Percentiles rank a stretch among this genome's conserved stretches.
Evolutionary conservation across 768 basidiomycete genomes (phyloP).

Genomic region (Pisolithus microcarpus): DNA sequence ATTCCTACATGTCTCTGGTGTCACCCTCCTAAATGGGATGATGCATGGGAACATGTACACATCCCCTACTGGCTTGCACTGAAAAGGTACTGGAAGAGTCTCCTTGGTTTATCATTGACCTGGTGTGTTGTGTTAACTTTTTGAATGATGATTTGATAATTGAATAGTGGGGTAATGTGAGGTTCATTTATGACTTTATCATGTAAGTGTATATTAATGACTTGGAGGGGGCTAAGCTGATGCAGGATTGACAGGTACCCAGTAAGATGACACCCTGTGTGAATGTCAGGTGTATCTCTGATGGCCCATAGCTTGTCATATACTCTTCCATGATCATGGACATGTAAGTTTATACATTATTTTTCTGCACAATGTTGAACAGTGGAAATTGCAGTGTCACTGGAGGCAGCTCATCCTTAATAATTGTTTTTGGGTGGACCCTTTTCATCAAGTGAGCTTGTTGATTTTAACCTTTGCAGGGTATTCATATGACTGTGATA

Average conservation of each 20-base stretch:
- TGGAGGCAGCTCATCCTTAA: slow-evolving; percentile 42
- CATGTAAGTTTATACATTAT: slow-evolving; percentile 32
- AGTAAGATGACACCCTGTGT: slow-evolving; percentile 33
- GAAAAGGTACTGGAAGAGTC: slow-evolving; percentile 64
- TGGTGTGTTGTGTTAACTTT: slow-evolving; percentile 42
- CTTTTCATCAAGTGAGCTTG: slow-evolving; percentile 72
- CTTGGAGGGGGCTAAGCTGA: not conserved
- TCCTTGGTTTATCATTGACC: slow-evolving; percentile 66
- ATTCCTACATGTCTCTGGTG: slow-evolving; percentile 75
- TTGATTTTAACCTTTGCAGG: slow-evolving; percentile 36
- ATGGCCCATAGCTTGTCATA: slow-evolving; percentile 54
- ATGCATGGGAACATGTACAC: slow-evolving; percentile 64
- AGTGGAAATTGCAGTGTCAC: slow-evolving; percentile 41
- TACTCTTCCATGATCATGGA: slow-evolving; percentile 74
- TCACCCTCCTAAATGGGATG: slow-evolving; percentile 71
- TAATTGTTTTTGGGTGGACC: slow-evolving; percentile 74
- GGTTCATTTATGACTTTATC: slow-evolving; percentile 80
- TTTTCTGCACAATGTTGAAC: not conserved
- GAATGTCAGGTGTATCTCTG: slow-evolving; percentile 1
- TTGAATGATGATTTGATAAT: too few species aligned
- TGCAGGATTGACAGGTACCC: slow-evolving; percentile 42
- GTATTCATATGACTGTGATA: slow-evolving; percentile 71
- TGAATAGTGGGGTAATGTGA: slow-evolving; percentile 14
- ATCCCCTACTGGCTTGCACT: slow-evolving; percentile 76
- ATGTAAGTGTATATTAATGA: slow-evolving; percentile 34